Evolutionary conservation across 768 basidiomycete species (phyloP).

Genomic region (Leccinum rimulosum): DNA sequence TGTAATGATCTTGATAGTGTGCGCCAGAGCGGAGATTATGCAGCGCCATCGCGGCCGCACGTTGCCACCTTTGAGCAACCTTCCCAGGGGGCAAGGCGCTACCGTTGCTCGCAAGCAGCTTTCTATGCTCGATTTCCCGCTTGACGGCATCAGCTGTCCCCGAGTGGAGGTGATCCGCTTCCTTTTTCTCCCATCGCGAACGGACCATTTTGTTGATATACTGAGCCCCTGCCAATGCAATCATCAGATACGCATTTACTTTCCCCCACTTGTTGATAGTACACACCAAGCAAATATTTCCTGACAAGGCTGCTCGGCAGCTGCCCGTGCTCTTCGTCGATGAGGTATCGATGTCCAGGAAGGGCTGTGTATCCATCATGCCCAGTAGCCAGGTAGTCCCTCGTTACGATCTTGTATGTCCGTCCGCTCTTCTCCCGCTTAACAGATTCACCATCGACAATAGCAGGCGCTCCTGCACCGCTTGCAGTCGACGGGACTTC

Average conservation of each 20-base stretch:
- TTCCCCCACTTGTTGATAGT: neutral
- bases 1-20: slow-evolving; percentile 60
- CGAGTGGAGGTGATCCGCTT: slow-evolving; percentile 36
- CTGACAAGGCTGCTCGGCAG: slow-evolving; percentile 77
- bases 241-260: neutral
- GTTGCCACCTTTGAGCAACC: slow-evolving; percentile 48
- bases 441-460: slow-evolving; percentile 52
- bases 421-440: slow-evolving; percentile 49
- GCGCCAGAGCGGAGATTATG: slow-evolving; percentile 45
- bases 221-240: slow-evolving; percentile 55
- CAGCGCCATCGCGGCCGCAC: slow-evolving; percentile 39
- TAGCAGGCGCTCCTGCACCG: slow-evolving; percentile 26
- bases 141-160: slow-evolving; percentile 45
- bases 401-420: slow-evolving; percentile 78
- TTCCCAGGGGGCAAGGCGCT: slow-evolving; percentile 12
- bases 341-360: slow-evolving; percentile 62
- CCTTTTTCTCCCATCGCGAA: slow-evolving; percentile 27
- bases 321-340: slow-evolving; percentile 82
- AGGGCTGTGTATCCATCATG: slow-evolving; percentile 80
- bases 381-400: slow-evolving; percentile 81
- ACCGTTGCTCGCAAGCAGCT: slow-evolving; percentile 25
- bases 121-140: slow-evolving; percentile 45
- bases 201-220: slow-evolving; percentile 68
- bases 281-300: slow-evolving; percentile 76
- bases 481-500: slow-evolving; percentile 23